Percentiles rank a stretch among this genome's conserved stretches.
These are phyloP conservation scores for Fallopia convolvulus DNA, from an alignment of 148 eudicot species.

Conservation along the genomic window DNA sequence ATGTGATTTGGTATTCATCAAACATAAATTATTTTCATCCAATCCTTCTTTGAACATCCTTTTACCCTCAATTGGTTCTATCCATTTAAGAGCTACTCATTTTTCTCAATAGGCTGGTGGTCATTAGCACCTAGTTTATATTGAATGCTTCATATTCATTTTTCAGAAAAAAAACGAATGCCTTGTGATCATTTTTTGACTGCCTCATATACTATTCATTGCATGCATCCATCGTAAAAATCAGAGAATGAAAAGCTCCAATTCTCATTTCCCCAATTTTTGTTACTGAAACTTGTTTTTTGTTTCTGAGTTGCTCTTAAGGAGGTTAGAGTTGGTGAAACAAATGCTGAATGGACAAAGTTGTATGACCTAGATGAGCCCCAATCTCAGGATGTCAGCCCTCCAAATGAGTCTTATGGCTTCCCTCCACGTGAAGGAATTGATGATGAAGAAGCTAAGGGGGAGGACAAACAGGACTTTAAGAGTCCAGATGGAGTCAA, in stretches of 20 bases:
- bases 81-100: neutral
- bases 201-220: neutral
- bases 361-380: conserved; percentile 68
- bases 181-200: too few relatives aligned
- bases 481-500: conserved; percentile 66
- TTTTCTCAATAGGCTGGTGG: neutral
- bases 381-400: conserved; percentile 46
- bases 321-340: conserved; percentile 44
- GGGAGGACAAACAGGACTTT: conserved; percentile 49
- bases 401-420: conserved; percentile 39
- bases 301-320: conserved; percentile 15
- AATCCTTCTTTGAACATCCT: neutral
- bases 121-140: neutral
- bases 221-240: neutral
- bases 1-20: neutral
- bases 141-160: neutral
- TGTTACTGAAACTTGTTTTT: conserved; percentile 15
- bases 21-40: neutral
- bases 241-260: neutral
- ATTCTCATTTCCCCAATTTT: neutral
- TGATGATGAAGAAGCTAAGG: conserved; percentile 35
- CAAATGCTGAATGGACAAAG: conserved; percentile 54
- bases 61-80: neutral
- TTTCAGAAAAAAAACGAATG: too few relatives aligned
- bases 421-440: conserved; percentile 38